Evolutionary conservation across 495 filamentous ascomycete genomes (phyloP), one percentile per base, ranked within the genome.

Genomic region (Aspergillus panamensis): DNA sequence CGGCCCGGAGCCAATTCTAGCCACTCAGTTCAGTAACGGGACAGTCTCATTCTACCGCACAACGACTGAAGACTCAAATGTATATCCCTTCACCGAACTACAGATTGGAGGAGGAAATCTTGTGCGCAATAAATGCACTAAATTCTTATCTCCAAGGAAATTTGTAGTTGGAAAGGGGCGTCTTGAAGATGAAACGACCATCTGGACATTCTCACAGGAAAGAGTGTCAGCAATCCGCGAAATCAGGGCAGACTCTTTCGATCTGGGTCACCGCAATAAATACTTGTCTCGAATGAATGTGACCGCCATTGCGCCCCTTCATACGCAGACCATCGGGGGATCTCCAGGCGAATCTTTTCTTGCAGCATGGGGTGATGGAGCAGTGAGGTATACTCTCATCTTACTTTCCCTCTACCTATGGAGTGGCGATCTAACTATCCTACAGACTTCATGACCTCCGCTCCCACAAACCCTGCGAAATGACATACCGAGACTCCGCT

Each of bases 381-480:
- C 73, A 19, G 76, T 84, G 42, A 67, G 81, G 81, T 80, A 75
- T 20, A 58, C 55, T 47, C 13, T 20, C 29, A 16, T 8, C 35
- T 9, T 17, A 6, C 13, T 7, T 45, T 40, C 53, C 25, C 9
- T 43, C 19, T 16, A 19, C 14, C 32, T 29, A 8, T 2, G 19
- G n/a, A n/a, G n/a, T n/a, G n/a, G n/a, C n/a, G n/a, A 30, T 39
- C 43, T 51, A 32, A 35, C 54, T 3, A 32, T 19, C 10, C 20
- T 6, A 30, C 49, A 81, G 86, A 66, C 82, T 88, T n/a, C 85
- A 89, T 66, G 86, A 89, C 67, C 69, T 88, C 40, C 83, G 86
- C 35, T 82, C 84, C 1, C 67, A 76, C 12, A 63, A 66, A 5
- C 62, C 73, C 16, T 77, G 67, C 61, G 77, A 81, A 44, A 60